Base-by-base conservation (phyloP, 2,329 filamentous ascomycete species). In the Triangularia verruculosa region DNA sequence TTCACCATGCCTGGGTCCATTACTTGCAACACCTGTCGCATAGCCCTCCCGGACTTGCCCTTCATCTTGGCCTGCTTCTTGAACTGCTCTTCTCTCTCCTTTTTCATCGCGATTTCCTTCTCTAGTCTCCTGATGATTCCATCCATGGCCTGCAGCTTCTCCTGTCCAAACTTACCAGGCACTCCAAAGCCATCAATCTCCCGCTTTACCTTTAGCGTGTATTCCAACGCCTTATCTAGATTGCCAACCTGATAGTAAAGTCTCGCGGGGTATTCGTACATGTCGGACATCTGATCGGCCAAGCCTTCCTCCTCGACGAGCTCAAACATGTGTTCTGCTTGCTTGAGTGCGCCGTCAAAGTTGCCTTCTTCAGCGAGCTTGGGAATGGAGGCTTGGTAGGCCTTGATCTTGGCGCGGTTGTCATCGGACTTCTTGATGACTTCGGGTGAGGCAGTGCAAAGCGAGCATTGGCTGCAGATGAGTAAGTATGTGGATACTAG, bases 171-270 rank as follows among this genome's bases (percentile, higher is more conserved):
- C 43, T 63, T 47, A 1, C 66, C 62, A 1, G 66, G 65, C 2
- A 66, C 55, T 1, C 65, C 69, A 24, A 57, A 66, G 5, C 52
- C 65, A 8, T 66, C 55, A 11, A 66, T 43, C 53, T 69, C 66
- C 20, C 57, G 34, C 39, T 62, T 59, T 8, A 61, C 57, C 47
- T 61, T 62, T 1, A 60, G 59, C 5, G 65, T 63, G 13, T 64
- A 68, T 55, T 68, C 61, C 1, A 63, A 25, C 0, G 69, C 69
- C 24, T 66, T 69, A 4, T 68, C 64, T 6, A 68, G 52, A 22
- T 70, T 61, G 9, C 69, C 69, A 17, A 68, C 55, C 2, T 66
- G 66, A 43, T 70, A 69, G 47, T 69, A 67, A 4, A 70, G 54
- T 30, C 65, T 59, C 2, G 67, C 69, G 0, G 67, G 67, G 12